Evolutionary conservation across 768 basidiomycete species (phyloP), one percentile per base, ranked within the genome.

Genomic region (Mrakia frigida): DNA sequence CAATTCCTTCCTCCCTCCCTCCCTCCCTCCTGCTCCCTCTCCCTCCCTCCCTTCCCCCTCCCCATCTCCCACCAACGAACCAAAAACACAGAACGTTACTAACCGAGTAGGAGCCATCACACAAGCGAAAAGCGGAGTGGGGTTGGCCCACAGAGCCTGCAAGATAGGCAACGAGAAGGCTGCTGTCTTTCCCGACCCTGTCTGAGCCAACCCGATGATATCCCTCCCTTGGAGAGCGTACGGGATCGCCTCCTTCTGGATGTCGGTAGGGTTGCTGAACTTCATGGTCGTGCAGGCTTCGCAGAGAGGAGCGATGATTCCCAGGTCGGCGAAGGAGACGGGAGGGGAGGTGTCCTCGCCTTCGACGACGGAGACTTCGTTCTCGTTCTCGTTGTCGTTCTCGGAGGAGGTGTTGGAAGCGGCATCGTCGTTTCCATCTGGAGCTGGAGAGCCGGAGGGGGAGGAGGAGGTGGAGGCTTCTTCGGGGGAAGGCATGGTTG

Each of bases 131-230:
- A 96, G 87, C 31, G 93, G 92, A 81, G 91, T 91, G 65, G 97
- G 97, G 41, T 95, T 92, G 63, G 83, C 82, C 94, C 94, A 98
- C 83, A 98, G 84, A 80, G 93, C 93, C 84, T 99, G 97, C 50
- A 99, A 85, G 76, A 99, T 96, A 2, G 97, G 97, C 7, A 98
- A 85, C 35, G 93, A 94, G 84, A 98, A 98, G 31, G 97, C 95
- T 23, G 94, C 96, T 0, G 97, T 98, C 86, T 99, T 98, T 80
- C 96, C 97, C 18, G 92, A 94, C 41, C 97, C 97, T 14, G 97
- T 99, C 79, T 93, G 90, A 43, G 97, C 97, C n/a, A 99, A 91
- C 28, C 97, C 97, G 76, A 99, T 98, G 79, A 99, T 92, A 85
- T 99, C 97, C 81, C 91, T 89, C 0, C 94, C 95, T 82, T 92